Conservation (phyloP, 23 red algal genomes). For the Gracilaria vermiculophylla region DNA sequence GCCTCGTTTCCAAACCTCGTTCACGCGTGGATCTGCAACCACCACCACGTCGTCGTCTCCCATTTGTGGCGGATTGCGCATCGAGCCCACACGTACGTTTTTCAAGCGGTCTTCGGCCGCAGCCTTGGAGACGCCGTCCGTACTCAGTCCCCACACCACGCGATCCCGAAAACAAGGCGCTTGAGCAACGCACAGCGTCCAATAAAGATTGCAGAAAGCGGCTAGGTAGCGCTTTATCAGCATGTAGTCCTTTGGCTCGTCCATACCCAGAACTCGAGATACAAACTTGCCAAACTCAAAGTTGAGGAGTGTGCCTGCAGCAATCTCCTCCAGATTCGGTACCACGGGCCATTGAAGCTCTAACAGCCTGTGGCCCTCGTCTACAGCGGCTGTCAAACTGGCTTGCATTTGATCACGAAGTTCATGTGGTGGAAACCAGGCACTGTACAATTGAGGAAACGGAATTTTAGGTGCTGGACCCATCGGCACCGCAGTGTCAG, state of each 20-base stretch:
- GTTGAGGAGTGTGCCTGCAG: conserved; percentile 69
- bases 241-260: conserved; percentile 33
- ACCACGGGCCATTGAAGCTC: conserved; percentile 79
- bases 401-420: conserved; percentile 35
- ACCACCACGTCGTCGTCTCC: conserved; percentile 58
- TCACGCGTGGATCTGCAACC: conserved; percentile 62
- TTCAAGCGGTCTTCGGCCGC: not conserved
- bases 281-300: conserved; percentile 69
- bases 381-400: conserved; percentile 8
- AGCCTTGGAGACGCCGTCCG: conserved; percentile 63
- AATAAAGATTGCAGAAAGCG: conserved; percentile 72
- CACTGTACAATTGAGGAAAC: conserved; percentile 63
- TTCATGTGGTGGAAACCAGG: conserved; percentile 73
- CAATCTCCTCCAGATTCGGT: conserved; percentile 81
- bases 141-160: conserved; percentile 50
- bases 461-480: not conserved
- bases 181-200: conserved; percentile 38
- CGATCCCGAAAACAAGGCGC: conserved; percentile 26
- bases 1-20: conserved; percentile 52
- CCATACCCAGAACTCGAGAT: conserved; percentile 56
- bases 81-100: conserved; percentile 46
- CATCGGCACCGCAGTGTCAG: not conserved
- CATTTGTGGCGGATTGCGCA: conserved; percentile 18
- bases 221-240: conserved; percentile 68
- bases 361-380: conserved; percentile 10